Evolutionary conservation across 306 rosid species (phyloP).

Genomic region (Gastrolobium bilobum): DNA sequence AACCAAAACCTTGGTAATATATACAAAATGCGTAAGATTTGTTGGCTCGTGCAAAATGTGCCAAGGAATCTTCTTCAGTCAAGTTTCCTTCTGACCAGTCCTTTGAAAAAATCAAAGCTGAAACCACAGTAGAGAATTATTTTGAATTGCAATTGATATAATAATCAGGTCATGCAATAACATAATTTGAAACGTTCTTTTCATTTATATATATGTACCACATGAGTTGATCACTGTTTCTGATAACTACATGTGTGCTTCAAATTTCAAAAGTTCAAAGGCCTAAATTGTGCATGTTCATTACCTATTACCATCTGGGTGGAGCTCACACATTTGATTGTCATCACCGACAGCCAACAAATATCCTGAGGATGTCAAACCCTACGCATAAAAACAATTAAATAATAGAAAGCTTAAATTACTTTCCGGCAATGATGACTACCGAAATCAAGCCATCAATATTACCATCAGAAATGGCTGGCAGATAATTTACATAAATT

Average conservation of each 20-base stretch:
- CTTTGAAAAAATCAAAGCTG: constrained; percentile 89
- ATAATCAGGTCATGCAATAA: constrained; percentile 38
- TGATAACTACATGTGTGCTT: constrained; percentile 2
- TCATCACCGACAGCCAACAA: constrained; percentile 86
- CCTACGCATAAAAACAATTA: constrained; percentile 48
- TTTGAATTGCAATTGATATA: constrained; percentile 34
- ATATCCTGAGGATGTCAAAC: constrained; percentile 68
- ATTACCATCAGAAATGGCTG: constrained; percentile 24
- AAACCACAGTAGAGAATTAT: constrained; percentile 42
- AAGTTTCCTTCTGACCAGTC: constrained; percentile 79
- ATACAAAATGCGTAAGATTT: constrained; percentile 42
- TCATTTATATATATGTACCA: not conserved
- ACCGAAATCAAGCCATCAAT: constrained; percentile 27
- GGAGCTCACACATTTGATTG: constrained; percentile 89
- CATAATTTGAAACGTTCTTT: constrained; percentile 2
- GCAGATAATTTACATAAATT: constrained; percentile 14
- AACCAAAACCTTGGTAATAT: constrained; percentile 31
- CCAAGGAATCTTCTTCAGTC: constrained; percentile 56
- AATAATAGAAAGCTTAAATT: constrained; percentile 6
- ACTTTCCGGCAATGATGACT: constrained; percentile 30
- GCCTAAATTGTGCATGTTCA: not conserved
- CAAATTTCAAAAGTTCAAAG: constrained; percentile 20
- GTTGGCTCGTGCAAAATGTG: constrained; percentile 50
- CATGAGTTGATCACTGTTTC: constrained; percentile 25
- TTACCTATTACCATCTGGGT: constrained; percentile 93